A percentile compares a stretch with the other conserved stretches of the same genome.
Conservation (phyloP, 2,329 filamentous ascomycete genomes). For the Exophiala viscosa region DNA sequence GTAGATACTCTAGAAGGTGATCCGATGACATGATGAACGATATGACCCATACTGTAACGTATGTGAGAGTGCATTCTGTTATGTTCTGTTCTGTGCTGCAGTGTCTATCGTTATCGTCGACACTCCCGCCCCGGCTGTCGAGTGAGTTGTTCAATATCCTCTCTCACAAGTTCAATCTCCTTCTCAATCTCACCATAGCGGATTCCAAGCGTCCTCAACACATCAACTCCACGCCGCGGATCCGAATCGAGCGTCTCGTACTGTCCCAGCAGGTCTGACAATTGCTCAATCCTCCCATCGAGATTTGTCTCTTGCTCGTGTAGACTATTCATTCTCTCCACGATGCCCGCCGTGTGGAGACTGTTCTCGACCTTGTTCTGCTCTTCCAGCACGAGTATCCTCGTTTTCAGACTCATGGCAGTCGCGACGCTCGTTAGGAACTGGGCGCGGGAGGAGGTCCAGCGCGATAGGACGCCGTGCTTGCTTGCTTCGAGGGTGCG, state of each 20-base stretch:
- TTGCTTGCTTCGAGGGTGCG: constrained; percentile 22
- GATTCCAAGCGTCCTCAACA: constrained; percentile 37
- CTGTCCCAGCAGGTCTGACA: constrained; percentile 33
- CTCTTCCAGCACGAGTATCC: constrained; percentile 29
- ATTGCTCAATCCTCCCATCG: constrained; percentile 31
- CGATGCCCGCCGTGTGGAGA: constrained; percentile 35
- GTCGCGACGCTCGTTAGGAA: constrained; percentile 22
- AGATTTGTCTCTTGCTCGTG: constrained; percentile 37
- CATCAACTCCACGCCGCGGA: constrained; percentile 5
- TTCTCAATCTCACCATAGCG: constrained; percentile 37
- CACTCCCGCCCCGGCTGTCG: background rate
- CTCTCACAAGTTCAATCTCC: constrained; percentile 37
- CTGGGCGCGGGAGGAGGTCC: constrained; percentile 6
- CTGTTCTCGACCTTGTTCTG: constrained; percentile 35
- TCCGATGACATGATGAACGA: too few relatives aligned
- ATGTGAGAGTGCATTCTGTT: too few relatives aligned
- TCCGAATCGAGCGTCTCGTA: constrained; percentile 34
- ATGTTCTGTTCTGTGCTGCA: background rate
- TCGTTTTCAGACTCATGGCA: constrained; percentile 23
- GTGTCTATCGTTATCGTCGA: background rate
- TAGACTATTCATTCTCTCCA: constrained; percentile 33
- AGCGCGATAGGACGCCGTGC: constrained; percentile 24
- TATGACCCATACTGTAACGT: too few relatives aligned
- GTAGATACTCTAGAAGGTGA: too few relatives aligned
- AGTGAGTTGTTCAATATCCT: constrained; percentile 34